Conservation (phyloP, 495 filamentous ascomycete species). For the Rusavskia elegans region DNA sequence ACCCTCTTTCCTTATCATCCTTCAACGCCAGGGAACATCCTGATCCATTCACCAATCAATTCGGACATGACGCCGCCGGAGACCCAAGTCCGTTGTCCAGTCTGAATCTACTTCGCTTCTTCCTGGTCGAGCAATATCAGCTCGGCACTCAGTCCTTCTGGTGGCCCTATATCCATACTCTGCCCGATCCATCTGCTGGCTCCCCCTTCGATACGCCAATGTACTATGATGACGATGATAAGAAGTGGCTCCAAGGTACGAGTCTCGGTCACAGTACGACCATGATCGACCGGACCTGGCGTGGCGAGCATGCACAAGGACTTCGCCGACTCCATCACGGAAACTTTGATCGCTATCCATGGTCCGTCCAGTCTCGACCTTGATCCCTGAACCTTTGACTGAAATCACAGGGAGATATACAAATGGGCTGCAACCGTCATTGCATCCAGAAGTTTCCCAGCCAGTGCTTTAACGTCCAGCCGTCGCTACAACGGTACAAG, state of each 20-base stretch:
- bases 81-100: not conserved
- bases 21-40: not conserved
- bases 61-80: not conserved
- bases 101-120: slow-evolving; percentile 23
- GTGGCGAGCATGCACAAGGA: slow-evolving; percentile 30
- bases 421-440: slow-evolving; percentile 50
- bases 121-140: slow-evolving; percentile 41
- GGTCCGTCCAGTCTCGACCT: not conserved
- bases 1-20: slow-evolving; percentile 9
- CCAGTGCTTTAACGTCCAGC: not conserved
- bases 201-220: slow-evolving; percentile 34
- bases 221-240: slow-evolving; percentile 40
- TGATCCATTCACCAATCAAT: slow-evolving; percentile 2
- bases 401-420: slow-evolving; percentile 37
- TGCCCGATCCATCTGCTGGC: slow-evolving; percentile 33
- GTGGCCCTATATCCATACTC: slow-evolving; percentile 41
- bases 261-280: slow-evolving; percentile 35
- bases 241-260: slow-evolving; percentile 42
- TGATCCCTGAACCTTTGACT: not conserved
- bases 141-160: slow-evolving; percentile 36
- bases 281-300: slow-evolving; percentile 27
- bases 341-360: not conserved
- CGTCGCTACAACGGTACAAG: not conserved
- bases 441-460: slow-evolving; percentile 36
- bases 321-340: slow-evolving; percentile 17